Conservation (phyloP, 805 yeast genomes). For the Kodamaea kakaduensis region DNA sequence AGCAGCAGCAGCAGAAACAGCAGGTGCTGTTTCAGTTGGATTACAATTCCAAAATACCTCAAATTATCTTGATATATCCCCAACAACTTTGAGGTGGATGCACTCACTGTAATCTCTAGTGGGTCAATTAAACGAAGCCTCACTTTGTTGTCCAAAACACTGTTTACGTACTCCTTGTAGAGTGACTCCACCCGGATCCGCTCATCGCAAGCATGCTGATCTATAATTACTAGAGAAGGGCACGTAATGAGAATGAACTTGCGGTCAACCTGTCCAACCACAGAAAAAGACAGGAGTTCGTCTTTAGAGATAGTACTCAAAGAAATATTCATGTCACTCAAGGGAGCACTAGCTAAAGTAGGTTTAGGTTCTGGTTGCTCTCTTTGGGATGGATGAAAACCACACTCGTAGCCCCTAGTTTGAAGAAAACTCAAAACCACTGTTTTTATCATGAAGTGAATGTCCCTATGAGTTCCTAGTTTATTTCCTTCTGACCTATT, state of each 20-base stretch:
- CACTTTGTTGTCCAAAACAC: conserved; percentile 17
- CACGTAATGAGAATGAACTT: conserved; percentile 53
- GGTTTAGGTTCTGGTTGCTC: no score
- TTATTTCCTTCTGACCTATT: conserved; percentile 30
- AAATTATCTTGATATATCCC: conserved; percentile 13
- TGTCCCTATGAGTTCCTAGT: conserved; percentile 19
- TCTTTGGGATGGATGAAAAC: not conserved
- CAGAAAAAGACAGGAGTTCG: no score
- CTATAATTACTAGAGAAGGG: conserved; percentile 43
- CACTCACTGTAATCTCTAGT: conserved; percentile 16
- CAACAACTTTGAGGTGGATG: conserved; percentile 25
- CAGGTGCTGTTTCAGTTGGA: conserved; percentile 12
- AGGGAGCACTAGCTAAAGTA: no score
- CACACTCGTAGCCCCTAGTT: conserved; percentile 2
- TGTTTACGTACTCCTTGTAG: conserved; percentile 33
- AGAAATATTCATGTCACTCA: no score
- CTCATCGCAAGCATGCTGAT: conserved; percentile 88
- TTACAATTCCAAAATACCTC: conserved; percentile 17
- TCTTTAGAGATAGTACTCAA: no score
- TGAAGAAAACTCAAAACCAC: conserved; percentile 17
- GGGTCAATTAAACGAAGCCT: conserved; percentile 9
- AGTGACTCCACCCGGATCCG: conserved; percentile 56
- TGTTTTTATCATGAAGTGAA: conserved; percentile 26
- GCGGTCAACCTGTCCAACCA: conserved; percentile 56
- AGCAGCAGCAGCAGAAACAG: no score